These are phyloP conservation scores for Dalbergia cultrata DNA, from an alignment of 306 rosid species.

Conservation along the genomic window DNA sequence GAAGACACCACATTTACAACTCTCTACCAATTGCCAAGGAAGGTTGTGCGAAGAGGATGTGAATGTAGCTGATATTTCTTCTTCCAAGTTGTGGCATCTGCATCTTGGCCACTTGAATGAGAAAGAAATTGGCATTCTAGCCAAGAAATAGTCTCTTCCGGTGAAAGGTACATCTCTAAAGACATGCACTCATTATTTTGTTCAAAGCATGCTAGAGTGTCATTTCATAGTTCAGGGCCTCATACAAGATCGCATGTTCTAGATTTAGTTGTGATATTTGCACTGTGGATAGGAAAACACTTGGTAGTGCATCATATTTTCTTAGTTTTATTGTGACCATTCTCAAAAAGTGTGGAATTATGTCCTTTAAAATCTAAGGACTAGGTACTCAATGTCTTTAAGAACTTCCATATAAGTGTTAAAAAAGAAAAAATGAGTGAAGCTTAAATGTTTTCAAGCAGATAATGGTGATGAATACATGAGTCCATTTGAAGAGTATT, in stretches of 20 bases:
- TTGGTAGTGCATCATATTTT: background rate
- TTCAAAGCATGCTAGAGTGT: background rate
- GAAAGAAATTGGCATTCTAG: too few relatives aligned
- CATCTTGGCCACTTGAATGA: background rate
- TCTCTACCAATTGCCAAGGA: background rate
- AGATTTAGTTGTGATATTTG: background rate
- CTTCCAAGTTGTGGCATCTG: background rate
- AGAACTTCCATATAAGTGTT: background rate
- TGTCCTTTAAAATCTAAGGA: background rate
- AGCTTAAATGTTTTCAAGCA: background rate
- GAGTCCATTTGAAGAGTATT: background rate
- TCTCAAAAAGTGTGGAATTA: background rate
- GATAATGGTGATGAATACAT: background rate
- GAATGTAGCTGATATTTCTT: background rate
- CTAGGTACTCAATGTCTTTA: background rate
- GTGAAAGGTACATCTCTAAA: background rate
- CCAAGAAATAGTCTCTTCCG: background rate
- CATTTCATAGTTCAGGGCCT: background rate
- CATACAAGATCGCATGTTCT: background rate
- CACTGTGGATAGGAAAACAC: background rate
- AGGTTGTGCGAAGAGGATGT: background rate
- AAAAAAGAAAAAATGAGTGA: background rate
- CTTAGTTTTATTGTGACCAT: slow-evolving; percentile 4
- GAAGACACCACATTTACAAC: background rate
- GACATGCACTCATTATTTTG: background rate